phyloP scores from a whole-genome alignment of 1,139 yeast genomes.

The Pichia sp. region DNA sequence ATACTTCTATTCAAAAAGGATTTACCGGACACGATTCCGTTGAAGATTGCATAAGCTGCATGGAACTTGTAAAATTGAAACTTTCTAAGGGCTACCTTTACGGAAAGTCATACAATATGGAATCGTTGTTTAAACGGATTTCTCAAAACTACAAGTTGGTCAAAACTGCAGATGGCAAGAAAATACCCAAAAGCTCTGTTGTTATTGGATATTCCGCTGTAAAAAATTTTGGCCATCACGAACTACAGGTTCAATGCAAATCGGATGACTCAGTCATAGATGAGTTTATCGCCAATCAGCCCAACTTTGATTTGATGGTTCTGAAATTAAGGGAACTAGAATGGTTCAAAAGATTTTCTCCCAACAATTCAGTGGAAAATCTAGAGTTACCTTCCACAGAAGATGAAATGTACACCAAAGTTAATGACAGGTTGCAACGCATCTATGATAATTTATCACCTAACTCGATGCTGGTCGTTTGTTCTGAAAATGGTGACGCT shows the following conservation, averaged over 20 bases:
- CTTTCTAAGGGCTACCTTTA: slow-evolving; percentile 59
- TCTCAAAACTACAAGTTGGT: slow-evolving; percentile 24
- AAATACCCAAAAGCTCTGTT: slow-evolving; percentile 38
- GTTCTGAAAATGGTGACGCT: slow-evolving; percentile 64
- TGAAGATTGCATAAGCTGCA: slow-evolving; percentile 80
- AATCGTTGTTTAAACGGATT: slow-evolving; percentile 26
- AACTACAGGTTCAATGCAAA: slow-evolving; percentile 41
- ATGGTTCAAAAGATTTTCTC: slow-evolving; percentile 31
- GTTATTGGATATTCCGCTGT: slow-evolving; percentile 37
- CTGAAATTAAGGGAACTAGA: slow-evolving; percentile 61
- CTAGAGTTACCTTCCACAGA: slow-evolving; percentile 23
- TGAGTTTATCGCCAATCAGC: slow-evolving; percentile 36
- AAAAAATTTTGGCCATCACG: slow-evolving; percentile 21
- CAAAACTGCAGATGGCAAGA: slow-evolving; percentile 23
- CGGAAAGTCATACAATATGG: slow-evolving; percentile 55
- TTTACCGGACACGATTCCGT: slow-evolving; percentile 64
- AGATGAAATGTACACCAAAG: slow-evolving; percentile 29
- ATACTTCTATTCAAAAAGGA: slow-evolving; percentile 53
- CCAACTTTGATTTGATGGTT: slow-evolving; percentile 46
- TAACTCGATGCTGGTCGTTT: slow-evolving; percentile 56
- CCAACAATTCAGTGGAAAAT: slow-evolving; percentile 18
- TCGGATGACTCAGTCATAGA: slow-evolving; percentile 60
- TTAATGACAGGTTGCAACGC: slow-evolving; percentile 44
- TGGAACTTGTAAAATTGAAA: slow-evolving; percentile 71
- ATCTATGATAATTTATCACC: slow-evolving; percentile 55